phyloP scores from a whole-genome alignment of 2,329 filamentous ascomycete species.

The Dactylellina drechsleri region DNA sequence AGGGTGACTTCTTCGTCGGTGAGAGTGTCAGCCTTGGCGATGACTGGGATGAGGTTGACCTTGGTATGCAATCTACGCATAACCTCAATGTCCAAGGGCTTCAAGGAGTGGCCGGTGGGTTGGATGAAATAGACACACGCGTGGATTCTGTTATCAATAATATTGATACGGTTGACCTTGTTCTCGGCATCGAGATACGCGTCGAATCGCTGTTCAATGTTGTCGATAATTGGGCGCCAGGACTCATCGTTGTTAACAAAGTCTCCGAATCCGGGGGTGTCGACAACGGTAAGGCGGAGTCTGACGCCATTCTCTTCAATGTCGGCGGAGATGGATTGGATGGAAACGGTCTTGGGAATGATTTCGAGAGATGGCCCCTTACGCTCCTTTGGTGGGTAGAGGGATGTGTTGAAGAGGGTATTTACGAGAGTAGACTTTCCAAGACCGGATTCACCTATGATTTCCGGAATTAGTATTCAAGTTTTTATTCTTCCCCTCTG shows the following conservation, averaged over 20 bases:
- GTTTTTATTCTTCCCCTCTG: constrained; percentile 14
- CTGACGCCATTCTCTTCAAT: constrained; percentile 99
- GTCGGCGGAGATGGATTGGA: constrained; percentile 92
- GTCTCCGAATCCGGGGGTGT: constrained; percentile 97
- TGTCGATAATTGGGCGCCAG: constrained; percentile 98
- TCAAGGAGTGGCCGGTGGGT: constrained; percentile 96
- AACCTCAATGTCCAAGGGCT: constrained; percentile 98
- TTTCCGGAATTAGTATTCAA: constrained; percentile 41
- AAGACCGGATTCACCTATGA: constrained; percentile 91
- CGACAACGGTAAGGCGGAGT: constrained; percentile 93
- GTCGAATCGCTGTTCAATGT: constrained; percentile 99
- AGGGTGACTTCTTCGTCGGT: constrained; percentile 94
- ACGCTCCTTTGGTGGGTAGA: constrained; percentile 98
- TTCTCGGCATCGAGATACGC: constrained; percentile 99
- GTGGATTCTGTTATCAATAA: constrained; percentile 98
- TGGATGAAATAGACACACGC: constrained; percentile 99
- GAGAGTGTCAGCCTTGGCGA: constrained; percentile 97
- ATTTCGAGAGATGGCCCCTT: constrained; percentile 97
- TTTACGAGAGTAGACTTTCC: constrained; percentile 99
- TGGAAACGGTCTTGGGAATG: constrained; percentile 96
- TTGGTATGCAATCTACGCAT: constrained; percentile 99
- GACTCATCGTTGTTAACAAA: constrained; percentile 99
- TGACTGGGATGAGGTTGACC: constrained; percentile 99
- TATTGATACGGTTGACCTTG: constrained; percentile 99
- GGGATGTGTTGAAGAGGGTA: constrained; percentile 98